phyloP scores from a whole-genome alignment of 768 basidiomycete species.

The Steccherinum ochraceum region DNA sequence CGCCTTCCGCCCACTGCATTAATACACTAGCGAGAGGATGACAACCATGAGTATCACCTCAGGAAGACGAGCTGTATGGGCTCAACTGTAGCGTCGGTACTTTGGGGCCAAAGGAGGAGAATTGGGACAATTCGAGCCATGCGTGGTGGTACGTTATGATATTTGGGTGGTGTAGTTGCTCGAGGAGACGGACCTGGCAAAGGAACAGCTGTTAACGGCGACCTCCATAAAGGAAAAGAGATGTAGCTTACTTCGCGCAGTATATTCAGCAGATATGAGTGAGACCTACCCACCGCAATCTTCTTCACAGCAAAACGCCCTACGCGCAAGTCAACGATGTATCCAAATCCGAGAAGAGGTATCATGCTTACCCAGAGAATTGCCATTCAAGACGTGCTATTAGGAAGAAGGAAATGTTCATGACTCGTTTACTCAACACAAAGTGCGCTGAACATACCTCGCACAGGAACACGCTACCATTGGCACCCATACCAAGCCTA shows the following conservation, averaged over 20 bases:
- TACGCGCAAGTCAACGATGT: conserved; percentile 19
- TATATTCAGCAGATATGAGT: conserved; percentile 77
- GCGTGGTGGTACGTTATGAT: conserved; percentile 95
- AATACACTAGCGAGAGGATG: conserved; percentile 51
- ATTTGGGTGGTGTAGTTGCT: conserved; percentile 83
- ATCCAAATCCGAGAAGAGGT: conserved; percentile 3
- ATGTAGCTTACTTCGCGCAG: conserved; percentile 54
- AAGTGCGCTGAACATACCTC: conserved; percentile 60
- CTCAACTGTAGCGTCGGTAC: conserved; percentile 79
- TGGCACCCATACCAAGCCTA: conserved; percentile 90
- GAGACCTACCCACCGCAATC: conserved; percentile 89
- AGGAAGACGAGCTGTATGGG: neutral
- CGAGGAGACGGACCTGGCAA: conserved; percentile 70
- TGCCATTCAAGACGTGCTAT: conserved; percentile 84
- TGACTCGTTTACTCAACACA: neutral
- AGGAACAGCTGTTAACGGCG: neutral
- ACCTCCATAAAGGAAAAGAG: neutral
- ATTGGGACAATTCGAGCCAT: conserved; percentile 83
- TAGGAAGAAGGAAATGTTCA: too few relatives aligned
- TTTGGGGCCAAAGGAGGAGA: conserved; percentile 84
- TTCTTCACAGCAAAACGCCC: conserved; percentile 95
- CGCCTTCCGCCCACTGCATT: conserved; percentile 94
- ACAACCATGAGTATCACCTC: neutral
- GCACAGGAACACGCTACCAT: conserved; percentile 85
- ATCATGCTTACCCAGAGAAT: conserved; percentile 56